These are phyloP conservation scores for Fraxinus sp. DNA, from an alignment of 305 asterid species.

Conservation along the genomic window DNA sequence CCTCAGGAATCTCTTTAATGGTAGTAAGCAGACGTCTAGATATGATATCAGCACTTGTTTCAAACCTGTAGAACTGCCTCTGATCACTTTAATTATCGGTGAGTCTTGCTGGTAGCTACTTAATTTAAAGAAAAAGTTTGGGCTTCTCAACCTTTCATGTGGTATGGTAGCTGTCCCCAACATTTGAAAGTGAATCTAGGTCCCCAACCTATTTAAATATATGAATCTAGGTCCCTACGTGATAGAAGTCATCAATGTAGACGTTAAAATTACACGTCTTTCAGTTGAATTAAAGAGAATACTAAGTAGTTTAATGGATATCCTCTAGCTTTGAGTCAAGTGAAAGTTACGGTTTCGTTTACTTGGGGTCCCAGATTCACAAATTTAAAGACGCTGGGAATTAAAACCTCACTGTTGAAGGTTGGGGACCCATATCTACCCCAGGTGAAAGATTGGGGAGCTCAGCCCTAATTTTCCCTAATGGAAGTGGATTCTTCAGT, in stretches of 20 bases:
- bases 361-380: background rate
- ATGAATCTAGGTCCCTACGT: background rate
- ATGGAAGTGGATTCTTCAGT: background rate
- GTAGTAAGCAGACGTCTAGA: background rate
- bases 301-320: background rate
- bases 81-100: background rate
- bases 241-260: background rate
- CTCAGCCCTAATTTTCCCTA: background rate
- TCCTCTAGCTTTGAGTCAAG: background rate
- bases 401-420: background rate
- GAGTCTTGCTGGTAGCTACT: background rate
- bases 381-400: background rate
- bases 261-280: too few relatives aligned
- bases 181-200: background rate
- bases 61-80: slow-evolving; percentile 10
- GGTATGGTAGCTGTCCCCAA: background rate
- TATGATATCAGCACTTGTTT: slow-evolving; percentile 20
- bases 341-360: background rate
- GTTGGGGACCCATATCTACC: background rate
- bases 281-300: background rate
- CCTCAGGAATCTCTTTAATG: background rate
- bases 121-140: background rate
- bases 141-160: background rate
- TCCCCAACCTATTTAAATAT: background rate
- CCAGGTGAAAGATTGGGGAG: background rate